phyloP scores from a whole-genome alignment of 177 flowering plant species.

The Vitis hybrid region DNA sequence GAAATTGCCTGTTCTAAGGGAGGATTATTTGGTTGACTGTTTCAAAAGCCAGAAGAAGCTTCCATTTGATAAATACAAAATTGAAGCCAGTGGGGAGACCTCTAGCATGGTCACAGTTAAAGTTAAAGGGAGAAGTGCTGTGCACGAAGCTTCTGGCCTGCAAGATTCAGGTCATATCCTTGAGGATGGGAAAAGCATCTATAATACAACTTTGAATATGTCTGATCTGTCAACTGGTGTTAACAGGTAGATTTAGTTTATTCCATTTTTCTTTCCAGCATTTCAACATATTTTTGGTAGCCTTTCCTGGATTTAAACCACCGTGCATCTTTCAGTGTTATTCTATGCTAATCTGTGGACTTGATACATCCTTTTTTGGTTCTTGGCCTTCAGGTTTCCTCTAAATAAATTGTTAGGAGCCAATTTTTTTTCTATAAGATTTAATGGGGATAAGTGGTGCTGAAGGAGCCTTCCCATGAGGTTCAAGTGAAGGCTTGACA shows the following conservation, averaged over 20 bases:
- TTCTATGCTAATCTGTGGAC: too few relatives aligned
- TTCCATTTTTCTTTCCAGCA: not conserved
- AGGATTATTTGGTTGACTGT: conserved; percentile 82
- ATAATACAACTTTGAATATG: conserved; percentile 87
- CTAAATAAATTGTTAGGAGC: too few relatives aligned
- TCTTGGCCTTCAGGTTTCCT: too few relatives aligned
- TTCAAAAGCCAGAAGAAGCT: conserved; percentile 70
- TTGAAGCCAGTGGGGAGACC: conserved; percentile 54
- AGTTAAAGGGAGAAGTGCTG: conserved; percentile 93
- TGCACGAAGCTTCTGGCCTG: conserved; percentile 90
- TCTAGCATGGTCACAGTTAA: conserved; percentile 68
- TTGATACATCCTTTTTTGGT: too few relatives aligned
- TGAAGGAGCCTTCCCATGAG: too few relatives aligned
- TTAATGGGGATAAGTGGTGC: too few relatives aligned
- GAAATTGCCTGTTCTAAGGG: conserved; percentile 85
- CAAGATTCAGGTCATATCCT: conserved; percentile 94
- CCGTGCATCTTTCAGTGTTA: too few relatives aligned
- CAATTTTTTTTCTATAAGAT: too few relatives aligned
- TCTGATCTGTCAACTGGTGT: conserved; percentile 91
- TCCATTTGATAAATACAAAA: conserved; percentile 66
- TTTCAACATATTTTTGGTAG: not conserved
- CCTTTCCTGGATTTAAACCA: not conserved
- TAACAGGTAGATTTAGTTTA: conserved; percentile 58
- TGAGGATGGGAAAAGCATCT: conserved; percentile 81
- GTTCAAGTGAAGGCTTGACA: too few relatives aligned